Conservation (phyloP, 1,284 basidiomycete species). For the Inonotus hispidus region DNA sequence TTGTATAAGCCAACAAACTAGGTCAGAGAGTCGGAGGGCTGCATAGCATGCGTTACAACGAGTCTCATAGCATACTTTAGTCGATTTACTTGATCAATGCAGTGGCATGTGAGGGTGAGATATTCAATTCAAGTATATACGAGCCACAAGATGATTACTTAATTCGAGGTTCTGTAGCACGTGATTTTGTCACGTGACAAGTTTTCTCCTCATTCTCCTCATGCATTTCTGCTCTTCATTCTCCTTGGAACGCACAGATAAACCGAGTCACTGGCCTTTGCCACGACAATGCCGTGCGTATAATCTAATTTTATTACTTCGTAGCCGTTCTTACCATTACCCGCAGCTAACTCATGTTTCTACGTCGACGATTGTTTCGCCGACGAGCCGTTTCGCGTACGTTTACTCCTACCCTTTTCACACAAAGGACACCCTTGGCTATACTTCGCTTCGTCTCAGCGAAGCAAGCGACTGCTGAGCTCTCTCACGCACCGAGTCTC, state of each 20-base stretch:
- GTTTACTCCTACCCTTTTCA: neutral
- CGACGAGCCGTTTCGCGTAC: conserved; percentile 11
- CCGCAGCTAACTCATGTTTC: conserved; percentile 25
- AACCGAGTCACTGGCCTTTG: neutral
- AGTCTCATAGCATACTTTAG: too few species aligned
- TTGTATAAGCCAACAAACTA: too few species aligned
- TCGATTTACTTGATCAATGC: too few species aligned
- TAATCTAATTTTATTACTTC: neutral
- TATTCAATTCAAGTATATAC: too few species aligned
- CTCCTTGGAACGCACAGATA: neutral
- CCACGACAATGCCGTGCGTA: conserved; percentile 14
- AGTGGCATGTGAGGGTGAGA: too few species aligned
- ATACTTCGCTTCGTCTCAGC: neutral
- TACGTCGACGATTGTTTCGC: conserved; percentile 21
- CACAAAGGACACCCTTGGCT: neutral
- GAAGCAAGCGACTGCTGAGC: too few species aligned
- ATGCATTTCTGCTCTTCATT: neutral
- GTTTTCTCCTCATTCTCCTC: neutral
- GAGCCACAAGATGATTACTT: too few species aligned
- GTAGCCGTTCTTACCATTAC: neutral
- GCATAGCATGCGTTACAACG: too few species aligned
- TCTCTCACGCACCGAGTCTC: neutral
- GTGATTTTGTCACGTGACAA: too few species aligned
- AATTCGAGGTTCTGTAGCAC: too few species aligned
- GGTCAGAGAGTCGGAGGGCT: too few species aligned